phyloP scores from a whole-genome alignment of 352 stramenopile species.

The Elongisporangium anandrum region DNA sequence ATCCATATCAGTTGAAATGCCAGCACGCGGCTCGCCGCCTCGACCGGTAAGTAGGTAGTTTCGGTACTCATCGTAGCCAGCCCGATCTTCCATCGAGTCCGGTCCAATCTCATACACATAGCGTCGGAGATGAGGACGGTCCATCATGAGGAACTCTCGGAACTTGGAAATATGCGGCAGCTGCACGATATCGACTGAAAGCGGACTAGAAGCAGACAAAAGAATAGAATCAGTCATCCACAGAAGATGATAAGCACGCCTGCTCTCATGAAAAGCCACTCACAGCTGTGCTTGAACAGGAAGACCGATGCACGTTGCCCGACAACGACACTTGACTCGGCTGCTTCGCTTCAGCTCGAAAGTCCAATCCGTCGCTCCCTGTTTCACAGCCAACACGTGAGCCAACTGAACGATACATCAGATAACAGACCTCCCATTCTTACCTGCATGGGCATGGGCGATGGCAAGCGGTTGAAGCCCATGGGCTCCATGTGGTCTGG shows the following conservation, averaged over 20 bases:
- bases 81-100: slow-evolving; percentile 41
- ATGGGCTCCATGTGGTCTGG: not conserved
- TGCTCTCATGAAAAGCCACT: not conserved
- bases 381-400: slow-evolving; percentile 3
- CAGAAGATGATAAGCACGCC: not conserved
- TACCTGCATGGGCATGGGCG: not conserved
- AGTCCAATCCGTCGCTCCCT: slow-evolving; percentile 30
- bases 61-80: slow-evolving; percentile 57
- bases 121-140: slow-evolving; percentile 37
- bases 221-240: slow-evolving; percentile 4
- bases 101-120: slow-evolving; percentile 70
- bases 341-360: slow-evolving; percentile 32
- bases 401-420: not conserved
- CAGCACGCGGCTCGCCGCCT: slow-evolving; percentile 37
- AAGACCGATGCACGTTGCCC: slow-evolving; percentile 17
- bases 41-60: slow-evolving; percentile 60
- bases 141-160: slow-evolving; percentile 60
- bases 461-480: not conserved
- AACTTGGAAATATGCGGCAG: slow-evolving; percentile 59
- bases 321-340: slow-evolving; percentile 29
- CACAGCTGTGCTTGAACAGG: slow-evolving; percentile 15
- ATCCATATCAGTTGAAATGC: slow-evolving; percentile 56
- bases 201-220: slow-evolving; percentile 26
- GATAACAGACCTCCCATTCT: not conserved
- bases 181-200: slow-evolving; percentile 56